phyloP scores from a whole-genome alignment of 441 rosid genomes.

The Jatropha podagrica region DNA sequence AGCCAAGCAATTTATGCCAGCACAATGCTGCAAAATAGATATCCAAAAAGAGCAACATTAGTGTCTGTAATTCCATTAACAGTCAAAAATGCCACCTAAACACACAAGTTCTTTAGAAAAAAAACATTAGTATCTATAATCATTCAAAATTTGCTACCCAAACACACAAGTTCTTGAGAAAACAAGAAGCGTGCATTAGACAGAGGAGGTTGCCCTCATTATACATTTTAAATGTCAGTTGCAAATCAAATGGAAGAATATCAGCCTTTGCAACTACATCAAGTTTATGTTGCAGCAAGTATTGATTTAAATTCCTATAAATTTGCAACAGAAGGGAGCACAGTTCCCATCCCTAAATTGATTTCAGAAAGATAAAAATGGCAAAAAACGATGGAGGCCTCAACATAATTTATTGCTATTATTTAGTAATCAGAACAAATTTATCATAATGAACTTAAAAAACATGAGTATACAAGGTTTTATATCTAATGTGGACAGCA shows the following conservation, averaged over 20 bases:
- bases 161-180: neutral
- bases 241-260: neutral
- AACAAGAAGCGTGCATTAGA: neutral
- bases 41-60: conserved; percentile 15
- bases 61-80: conserved; percentile 2
- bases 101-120: neutral
- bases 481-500: neutral
- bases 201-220: neutral
- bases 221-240: neutral
- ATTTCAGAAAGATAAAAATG: neutral
- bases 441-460: neutral
- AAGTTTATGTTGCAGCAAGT: neutral
- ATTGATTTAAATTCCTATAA: neutral
- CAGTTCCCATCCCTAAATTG: neutral
- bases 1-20: conserved; percentile 91
- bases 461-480: neutral
- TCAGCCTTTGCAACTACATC: neutral
- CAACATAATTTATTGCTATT: neutral
- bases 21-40: conserved; percentile 80
- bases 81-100: conserved; percentile 2
- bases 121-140: conserved; percentile 14
- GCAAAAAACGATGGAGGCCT: neutral
- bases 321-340: neutral
- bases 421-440: neutral
- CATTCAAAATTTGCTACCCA: conserved; percentile 3